phyloP scores from a whole-genome alignment of 2,329 filamentous ascomycete genomes.

The Exophiala dermatitidis region DNA sequence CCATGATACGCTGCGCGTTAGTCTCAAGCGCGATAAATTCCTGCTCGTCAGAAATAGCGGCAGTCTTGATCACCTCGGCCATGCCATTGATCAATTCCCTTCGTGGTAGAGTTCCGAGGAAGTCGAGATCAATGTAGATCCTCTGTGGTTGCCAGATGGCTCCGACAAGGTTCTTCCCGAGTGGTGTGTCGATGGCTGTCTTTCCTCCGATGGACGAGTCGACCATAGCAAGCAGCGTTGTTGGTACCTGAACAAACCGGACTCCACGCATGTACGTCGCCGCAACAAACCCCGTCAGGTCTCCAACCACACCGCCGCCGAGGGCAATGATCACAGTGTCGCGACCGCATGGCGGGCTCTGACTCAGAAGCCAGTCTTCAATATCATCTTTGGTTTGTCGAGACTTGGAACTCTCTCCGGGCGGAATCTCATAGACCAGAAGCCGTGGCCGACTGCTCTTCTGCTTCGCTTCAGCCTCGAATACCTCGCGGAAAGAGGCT shows the following conservation, averaged over 20 bases:
- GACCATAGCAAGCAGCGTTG: constrained; percentile 91
- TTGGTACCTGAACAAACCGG: constrained; percentile 92
- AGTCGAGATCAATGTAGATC: constrained; percentile 89
- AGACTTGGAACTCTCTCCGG: constrained; percentile 89
- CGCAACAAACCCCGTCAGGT: constrained; percentile 95
- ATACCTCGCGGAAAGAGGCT: constrained; percentile 63
- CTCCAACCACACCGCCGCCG: constrained; percentile 92
- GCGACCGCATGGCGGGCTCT: constrained; percentile 74
- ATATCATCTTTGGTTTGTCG: constrained; percentile 90
- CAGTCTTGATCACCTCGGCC: constrained; percentile 97
- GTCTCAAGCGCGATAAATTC: constrained; percentile 81
- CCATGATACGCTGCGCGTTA: constrained; percentile 69
- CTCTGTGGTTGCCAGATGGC: constrained; percentile 93
- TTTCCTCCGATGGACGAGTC: constrained; percentile 98
- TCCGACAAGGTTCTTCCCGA: constrained; percentile 92
- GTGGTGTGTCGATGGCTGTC: constrained; percentile 92
- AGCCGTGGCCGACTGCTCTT: constrained; percentile 53
- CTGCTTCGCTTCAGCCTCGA: constrained; percentile 42
- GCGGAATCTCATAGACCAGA: constrained; percentile 77
- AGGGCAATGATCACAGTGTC: constrained; percentile 93
- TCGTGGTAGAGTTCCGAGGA: constrained; percentile 81
- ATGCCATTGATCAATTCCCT: constrained; percentile 97
- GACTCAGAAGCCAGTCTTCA: constrained; percentile 91
- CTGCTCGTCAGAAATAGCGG: constrained; percentile 85
- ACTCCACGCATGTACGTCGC: constrained; percentile 98